These are phyloP conservation scores for Naganishia onofrii DNA, from an alignment of 768 basidiomycete genomes.

Conservation along the genomic window DNA sequence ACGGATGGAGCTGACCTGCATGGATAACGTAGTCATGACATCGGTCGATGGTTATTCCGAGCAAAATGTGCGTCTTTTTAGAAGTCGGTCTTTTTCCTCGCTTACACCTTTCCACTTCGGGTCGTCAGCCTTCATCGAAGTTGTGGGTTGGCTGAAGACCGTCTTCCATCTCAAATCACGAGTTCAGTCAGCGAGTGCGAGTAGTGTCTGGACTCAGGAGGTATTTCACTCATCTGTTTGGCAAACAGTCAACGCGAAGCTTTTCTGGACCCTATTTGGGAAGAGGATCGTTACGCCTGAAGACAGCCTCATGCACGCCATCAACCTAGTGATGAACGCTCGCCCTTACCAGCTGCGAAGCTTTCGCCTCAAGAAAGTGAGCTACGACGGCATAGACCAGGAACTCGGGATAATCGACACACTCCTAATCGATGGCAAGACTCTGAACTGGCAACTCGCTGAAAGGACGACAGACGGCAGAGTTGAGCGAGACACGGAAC, in stretches of 20 bases:
- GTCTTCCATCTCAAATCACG: not conserved
- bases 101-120: not conserved
- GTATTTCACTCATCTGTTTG: not conserved
- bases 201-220: not conserved
- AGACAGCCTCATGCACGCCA: not conserved
- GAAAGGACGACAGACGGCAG: not conserved
- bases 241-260: not conserved
- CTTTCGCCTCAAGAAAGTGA: not conserved
- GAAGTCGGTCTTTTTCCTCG: not conserved
- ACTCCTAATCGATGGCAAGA: constrained; percentile 9
- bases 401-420: not conserved
- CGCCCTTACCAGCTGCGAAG: not conserved
- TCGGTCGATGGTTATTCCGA: constrained; percentile 1
- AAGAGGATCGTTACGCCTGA: not conserved
- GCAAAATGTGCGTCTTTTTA: constrained; percentile 1
- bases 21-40: too few relatives aligned
- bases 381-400: not conserved
- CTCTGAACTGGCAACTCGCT: constrained; percentile 7
- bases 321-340: not conserved
- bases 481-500: not conserved
- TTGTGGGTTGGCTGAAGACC: not conserved
- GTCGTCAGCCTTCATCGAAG: not conserved
- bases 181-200: not conserved
- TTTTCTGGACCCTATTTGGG: constrained; percentile 5
- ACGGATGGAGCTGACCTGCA: too few relatives aligned